Evolutionary conservation across 2,329 filamentous ascomycete species (phyloP), one percentile per base, ranked within the genome.

Genomic region (Colletotrichum sojae): DNA sequence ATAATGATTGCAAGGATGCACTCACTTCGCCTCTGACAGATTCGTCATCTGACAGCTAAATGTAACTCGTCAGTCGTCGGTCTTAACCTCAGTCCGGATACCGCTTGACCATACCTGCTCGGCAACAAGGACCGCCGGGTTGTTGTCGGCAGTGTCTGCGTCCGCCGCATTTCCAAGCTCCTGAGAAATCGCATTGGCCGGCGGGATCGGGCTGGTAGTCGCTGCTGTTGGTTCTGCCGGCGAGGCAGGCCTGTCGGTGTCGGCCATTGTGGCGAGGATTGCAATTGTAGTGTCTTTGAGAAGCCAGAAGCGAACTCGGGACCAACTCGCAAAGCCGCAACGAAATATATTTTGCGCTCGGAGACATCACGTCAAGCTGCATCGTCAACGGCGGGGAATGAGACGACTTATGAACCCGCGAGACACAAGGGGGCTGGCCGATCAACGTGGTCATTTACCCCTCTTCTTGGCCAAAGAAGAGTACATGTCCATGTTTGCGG

Each of bases 21-120:
- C 55, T 36, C 4, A 58, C 55, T 15, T 58, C 55, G 10, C 43
- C 55, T 22, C 55, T 45, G 5, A 25, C 55, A 9, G 55, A 58
- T 13, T 58, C 55, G 5, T 58, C 55, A 13, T 58, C 54, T 6
- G 13, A 5, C 4, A 27, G 12, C 54, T 57, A 25, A 25, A 4
- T 25, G 5, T 4, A 25, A 25, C 4, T 5, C 22, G 5, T 25
- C 3, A 25, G 22, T 4, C 22, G 5, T 4, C 4, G 22, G 22
- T 5, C 22, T 25, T 25, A 9, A 0, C 4, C 3, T 43, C 40
- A 13, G 6, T 16, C 9, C 5, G 16, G 3, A 5, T 2, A 43
- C 4, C n/a, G 13, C 2, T 6, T 4, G 40, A 40, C 16, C 2
- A 3, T 56, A 10, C 53, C 13, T 56, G 36, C 10, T 56, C 36